Evolutionary conservation across 2,329 filamentous ascomycete species (phyloP).

Genomic region (Penicillium fuscoglaucum): DNA sequence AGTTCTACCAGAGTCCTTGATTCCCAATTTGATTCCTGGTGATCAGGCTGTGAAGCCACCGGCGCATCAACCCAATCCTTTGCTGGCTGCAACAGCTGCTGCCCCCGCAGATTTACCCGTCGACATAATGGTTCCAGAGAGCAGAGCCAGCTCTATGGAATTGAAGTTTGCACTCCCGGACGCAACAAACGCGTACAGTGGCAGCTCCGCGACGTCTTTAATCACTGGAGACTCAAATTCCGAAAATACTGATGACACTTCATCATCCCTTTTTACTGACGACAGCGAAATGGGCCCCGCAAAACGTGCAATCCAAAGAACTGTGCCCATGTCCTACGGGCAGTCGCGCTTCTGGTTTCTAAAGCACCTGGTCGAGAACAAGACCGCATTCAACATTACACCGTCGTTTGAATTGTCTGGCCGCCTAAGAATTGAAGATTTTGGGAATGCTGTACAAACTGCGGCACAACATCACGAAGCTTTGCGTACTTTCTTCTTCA

Average conservation of each 20-base stretch:
- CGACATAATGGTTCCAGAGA: neutral
- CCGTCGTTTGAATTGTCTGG: constrained; percentile 36
- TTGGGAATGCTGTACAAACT: constrained; percentile 37
- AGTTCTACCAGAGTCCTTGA: constrained; percentile 11
- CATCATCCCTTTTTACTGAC: constrained; percentile 14
- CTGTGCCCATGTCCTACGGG: constrained; percentile 39
- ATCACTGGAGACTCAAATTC: constrained; percentile 18
- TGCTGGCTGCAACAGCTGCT: neutral
- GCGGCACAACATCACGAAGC: constrained; percentile 36
- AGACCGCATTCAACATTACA: constrained; percentile 45
- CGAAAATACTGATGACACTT: constrained; percentile 14
- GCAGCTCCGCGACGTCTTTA: constrained; percentile 14
- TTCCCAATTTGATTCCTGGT: constrained; percentile 10
- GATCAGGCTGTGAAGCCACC: neutral
- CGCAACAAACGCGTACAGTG: constrained; percentile 3
- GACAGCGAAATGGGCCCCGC: neutral
- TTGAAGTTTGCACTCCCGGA: constrained; percentile 10
- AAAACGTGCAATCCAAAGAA: constrained; percentile 11
- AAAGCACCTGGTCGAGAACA: constrained; percentile 32
- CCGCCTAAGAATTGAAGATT: constrained; percentile 27
- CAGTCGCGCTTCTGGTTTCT: constrained; percentile 47
- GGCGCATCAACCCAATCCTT: neutral
- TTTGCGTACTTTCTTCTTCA: constrained; percentile 36
- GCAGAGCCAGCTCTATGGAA: neutral
- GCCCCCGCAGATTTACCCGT: neutral